These are phyloP conservation scores for Globisporangium cystogenes DNA, from an alignment of 352 stramenopile genomes.

Conservation along the genomic window DNA sequence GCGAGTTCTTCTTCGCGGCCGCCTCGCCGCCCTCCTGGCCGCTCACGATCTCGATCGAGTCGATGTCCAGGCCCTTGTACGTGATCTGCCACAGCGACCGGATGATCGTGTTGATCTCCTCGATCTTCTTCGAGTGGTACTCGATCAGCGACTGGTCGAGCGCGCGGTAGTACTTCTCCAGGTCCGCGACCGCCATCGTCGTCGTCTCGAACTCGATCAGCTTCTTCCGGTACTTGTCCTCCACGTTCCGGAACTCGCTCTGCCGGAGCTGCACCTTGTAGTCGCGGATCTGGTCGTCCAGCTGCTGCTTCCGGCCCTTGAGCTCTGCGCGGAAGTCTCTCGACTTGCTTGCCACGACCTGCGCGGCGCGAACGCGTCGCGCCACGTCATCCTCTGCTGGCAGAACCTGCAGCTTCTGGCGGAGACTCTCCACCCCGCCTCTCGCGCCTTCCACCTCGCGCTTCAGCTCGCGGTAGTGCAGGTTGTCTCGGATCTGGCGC, in stretches of 20 bases:
- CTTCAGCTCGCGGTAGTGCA: conserved; percentile 57
- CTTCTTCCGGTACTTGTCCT: conserved; percentile 91
- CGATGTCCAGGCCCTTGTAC: conserved; percentile 99
- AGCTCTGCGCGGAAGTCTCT: conserved; percentile 33
- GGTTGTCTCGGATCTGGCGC: conserved; percentile 71
- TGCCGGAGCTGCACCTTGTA: conserved; percentile 50
- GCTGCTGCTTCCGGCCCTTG: conserved; percentile 43
- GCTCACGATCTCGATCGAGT: conserved; percentile 97
- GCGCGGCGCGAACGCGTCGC: conserved; percentile 31
- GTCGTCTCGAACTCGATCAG: conserved; percentile 97
- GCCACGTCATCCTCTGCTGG: conserved; percentile 43
- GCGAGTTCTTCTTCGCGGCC: conserved; percentile 32
- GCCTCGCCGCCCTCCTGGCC: conserved; percentile 79
- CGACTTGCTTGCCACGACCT: conserved; percentile 19
- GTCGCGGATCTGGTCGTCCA: conserved; percentile 52
- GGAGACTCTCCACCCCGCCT: conserved; percentile 25
- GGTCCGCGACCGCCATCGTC: conserved; percentile 92
- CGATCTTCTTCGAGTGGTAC: conserved; percentile 99
- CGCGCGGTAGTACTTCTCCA: conserved; percentile 97
- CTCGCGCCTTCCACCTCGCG: conserved; percentile 41
- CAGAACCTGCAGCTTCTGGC: conserved; percentile 46
- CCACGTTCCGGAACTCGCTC: conserved; percentile 89
- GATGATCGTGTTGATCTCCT: conserved; percentile 99
- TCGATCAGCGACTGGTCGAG: conserved; percentile 95
- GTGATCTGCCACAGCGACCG: conserved; percentile 97